A percentile compares a stretch with the other conserved stretches of the same genome.
Evolutionary conservation across 2,329 filamentous ascomycete genomes (phyloP).

Genomic region (Fusarium sp.): DNA sequence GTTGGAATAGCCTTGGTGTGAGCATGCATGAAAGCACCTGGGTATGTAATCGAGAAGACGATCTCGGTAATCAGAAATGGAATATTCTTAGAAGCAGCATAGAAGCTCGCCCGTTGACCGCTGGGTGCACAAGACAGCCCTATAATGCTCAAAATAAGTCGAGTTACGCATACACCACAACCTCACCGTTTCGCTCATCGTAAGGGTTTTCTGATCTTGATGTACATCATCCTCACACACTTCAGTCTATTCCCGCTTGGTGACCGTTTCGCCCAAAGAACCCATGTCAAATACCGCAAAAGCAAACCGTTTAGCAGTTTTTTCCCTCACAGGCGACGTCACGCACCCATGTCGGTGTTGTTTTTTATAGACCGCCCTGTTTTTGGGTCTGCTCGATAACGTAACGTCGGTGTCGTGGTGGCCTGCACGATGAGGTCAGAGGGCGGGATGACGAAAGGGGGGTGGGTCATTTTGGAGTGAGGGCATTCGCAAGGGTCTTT

Average conservation of each 20-base stretch:
- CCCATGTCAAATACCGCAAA: constrained; percentile 2
- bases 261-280: constrained; percentile 10
- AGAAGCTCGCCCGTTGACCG: constrained; percentile 10
- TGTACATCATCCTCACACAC: constrained; percentile 14
- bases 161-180: not conserved
- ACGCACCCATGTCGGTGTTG: constrained; percentile 18
- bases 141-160: not conserved
- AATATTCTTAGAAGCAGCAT: constrained; percentile 28
- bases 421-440: constrained; percentile 45
- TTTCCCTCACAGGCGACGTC: not conserved
- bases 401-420: constrained; percentile 2
- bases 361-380: constrained; percentile 34
- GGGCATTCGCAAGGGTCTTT: constrained; percentile 22
- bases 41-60: not conserved
- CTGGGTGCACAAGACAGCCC: not conserved
- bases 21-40: not conserved
- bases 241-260: constrained; percentile 5
- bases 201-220: not conserved
- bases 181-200: constrained; percentile 1
- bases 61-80: constrained; percentile 5
- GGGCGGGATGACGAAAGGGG: constrained; percentile 41
- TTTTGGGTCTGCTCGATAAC: constrained; percentile 8
- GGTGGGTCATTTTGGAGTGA: constrained; percentile 12
- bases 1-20: constrained; percentile 20
- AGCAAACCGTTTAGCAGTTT: not conserved